These are phyloP conservation scores for Linnemannia zychae DNA, from an alignment of 192 early-diverging fungal genomes.

Conservation along the genomic window DNA sequence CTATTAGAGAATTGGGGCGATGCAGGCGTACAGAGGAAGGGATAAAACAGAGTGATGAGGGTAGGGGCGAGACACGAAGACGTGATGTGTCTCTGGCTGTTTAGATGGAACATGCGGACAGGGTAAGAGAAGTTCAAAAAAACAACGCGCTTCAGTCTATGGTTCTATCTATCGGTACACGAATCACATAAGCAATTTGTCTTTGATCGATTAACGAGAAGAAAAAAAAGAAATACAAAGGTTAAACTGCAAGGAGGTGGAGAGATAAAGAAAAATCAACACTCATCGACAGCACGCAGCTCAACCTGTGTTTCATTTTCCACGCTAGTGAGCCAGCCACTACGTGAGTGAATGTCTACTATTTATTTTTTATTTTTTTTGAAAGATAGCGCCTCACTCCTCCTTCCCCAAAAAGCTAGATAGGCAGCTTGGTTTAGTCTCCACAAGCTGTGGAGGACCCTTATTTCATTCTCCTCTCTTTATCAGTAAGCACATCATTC, in stretches of 20 bases:
- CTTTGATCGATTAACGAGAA: neutral
- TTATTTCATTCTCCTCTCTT: constrained; percentile 3
- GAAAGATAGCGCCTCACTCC: no score
- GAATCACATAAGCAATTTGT: neutral
- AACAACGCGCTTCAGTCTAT: neutral
- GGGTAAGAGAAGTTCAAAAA: neutral
- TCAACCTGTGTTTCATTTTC: neutral
- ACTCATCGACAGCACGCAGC: neutral
- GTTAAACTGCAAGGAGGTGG: neutral
- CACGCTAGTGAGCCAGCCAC: neutral
- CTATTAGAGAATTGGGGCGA: neutral
- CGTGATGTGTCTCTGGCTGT: neutral
- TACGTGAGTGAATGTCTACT: no score
- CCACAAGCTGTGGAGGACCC: constrained; percentile 11
- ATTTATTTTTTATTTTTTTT: no score
- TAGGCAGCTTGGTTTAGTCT: neutral
- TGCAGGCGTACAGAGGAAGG: neutral
- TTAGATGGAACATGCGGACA: neutral
- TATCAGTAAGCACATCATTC: neutral
- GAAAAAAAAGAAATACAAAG: no score
- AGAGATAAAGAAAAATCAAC: neutral
- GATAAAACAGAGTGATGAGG: no score
- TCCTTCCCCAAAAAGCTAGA: neutral
- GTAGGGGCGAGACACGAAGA: neutral
- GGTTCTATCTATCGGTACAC: neutral